Base-by-base conservation (phyloP, 495 filamentous ascomycete genomes). In the Aspergillus kassunensis region DNA sequence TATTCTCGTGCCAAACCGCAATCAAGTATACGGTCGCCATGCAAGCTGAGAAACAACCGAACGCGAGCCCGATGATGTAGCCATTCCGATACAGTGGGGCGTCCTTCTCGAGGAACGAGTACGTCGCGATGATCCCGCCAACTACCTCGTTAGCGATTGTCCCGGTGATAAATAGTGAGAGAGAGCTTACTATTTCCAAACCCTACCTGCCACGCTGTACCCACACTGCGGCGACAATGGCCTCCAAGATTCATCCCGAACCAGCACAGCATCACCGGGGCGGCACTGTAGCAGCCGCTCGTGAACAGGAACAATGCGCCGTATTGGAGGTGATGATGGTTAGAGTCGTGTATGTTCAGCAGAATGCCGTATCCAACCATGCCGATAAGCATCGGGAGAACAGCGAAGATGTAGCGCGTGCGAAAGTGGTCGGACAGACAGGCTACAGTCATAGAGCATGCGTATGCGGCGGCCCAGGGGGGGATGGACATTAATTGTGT, bases 171-270 rank as follows among this genome's bases (percentile, higher is more conserved):
- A 11, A 11, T 33, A 33, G 1, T 6, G 19, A 20, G 16, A 8
- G n/a, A n/a, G n/a, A n/a, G n/a, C 56, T 27, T 53, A 53, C 91
- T 84, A 57, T 95, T 95, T 12, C 90, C 90, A 58, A 90, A 90
- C 0, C 84, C 88, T 42, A 95, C 74, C 61, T 92, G 89, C 82
- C 83, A 93, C 4, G 86, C 90, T 6, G 80, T 79, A 3, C 89
- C 90, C 0, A 96, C 83, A 20, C 83, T 72, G 6, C 88, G 74
- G 1, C 88, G 77, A 37, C 88, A 85, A 63, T 96, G 90, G 0
- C 89, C 88, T 0, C 85, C 85, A 10, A 91, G 72, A 54, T 92
- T 93, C 80, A 91, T 91, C 55, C 83, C 86, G 68, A 90, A 93
- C 88, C 89, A 96, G 63, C 88, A 95, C 0, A 91, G 77, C 15